Base-by-base conservation (phyloP, 345 rosid genomes). In the Gossypium anomalum region DNA sequence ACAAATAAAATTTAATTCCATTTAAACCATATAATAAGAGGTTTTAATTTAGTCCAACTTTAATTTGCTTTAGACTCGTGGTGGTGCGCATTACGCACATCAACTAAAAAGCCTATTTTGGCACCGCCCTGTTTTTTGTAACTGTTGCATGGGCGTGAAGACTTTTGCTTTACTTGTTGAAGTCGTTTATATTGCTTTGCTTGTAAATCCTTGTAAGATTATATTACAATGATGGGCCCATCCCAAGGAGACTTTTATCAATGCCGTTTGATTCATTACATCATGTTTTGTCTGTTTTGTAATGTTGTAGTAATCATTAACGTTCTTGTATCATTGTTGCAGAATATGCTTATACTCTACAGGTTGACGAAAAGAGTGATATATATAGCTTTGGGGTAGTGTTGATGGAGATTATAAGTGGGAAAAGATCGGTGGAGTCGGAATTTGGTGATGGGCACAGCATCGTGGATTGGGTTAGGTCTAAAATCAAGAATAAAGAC, bases 351-450 rank as follows among this genome's bases (percentile, higher is more conserved):
- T 96, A 96, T 63, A 93, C 99, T 0, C 75, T 96, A 1, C 98
- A 92, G 78, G 98, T 96, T 43, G 99, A 93, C 22, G 97, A 93
- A 72, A 96, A 92, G 90, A 93, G 98, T 56, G 99, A 96, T 62
- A 93, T 96, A 17, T 96, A 96, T 67, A 96, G 99, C 77, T 96
- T 62, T 0, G 99, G 99, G 7, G 99, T 96, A 64, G 93, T 96
- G 77, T 71, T 96, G 11, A 81, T 93, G 88, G 99, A 96, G 81
- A 86, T 96, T 10, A 78, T 92, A 12, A 84, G 89, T 0, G 98
- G 97, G 0, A 96, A 85, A 64, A 83, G 88, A 79, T 96, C 99
- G 0, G 98, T 96, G 1, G 97, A 90, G 9, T 78, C 93, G 0
- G 99, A 92, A 53, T 96, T 89, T 23, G 99, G 99, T 19, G 99